Percentiles rank a stretch among this genome's conserved stretches.
Conservation (phyloP, 2,329 filamentous ascomycete species). For the Fusarium pseudocircinatum region DNA sequence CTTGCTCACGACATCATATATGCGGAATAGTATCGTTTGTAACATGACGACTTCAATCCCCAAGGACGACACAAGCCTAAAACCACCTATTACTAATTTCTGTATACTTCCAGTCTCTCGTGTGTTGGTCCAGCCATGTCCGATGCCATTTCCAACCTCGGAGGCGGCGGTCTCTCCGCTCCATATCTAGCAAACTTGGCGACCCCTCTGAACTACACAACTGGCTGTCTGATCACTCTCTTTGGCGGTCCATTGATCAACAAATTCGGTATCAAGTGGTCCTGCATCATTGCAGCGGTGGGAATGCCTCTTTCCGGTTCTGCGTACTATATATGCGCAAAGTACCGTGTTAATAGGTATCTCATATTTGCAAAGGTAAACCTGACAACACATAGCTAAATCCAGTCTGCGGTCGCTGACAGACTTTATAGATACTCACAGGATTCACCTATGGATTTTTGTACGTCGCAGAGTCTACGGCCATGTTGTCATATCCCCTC, state of each 20-base stretch:
- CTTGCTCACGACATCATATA: rapidly evolving
- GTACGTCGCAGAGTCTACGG: neutral
- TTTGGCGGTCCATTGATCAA: neutral
- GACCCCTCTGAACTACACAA: neutral
- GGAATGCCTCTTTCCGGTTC: constrained; percentile 2
- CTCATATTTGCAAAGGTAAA: neutral
- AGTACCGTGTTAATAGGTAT: neutral
- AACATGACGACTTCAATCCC: neutral
- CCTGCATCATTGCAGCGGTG: neutral
- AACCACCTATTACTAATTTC: rapidly evolving
- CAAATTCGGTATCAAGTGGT: constrained; percentile 3
- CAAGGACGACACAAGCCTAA: neutral
- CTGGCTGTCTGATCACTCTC: neutral
- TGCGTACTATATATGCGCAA: neutral
- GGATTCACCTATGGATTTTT: neutral
- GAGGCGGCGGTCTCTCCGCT: neutral
- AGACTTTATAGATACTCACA: neutral
- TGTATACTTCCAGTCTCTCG: neutral
- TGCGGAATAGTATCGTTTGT: neutral
- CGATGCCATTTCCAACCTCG: neutral
- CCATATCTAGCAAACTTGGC: neutral
- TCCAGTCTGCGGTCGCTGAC: rapidly evolving
- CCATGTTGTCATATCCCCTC: neutral
- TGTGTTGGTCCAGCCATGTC: neutral
- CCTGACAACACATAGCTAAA: rapidly evolving